A percentile compares a stretch with the other conserved stretches of the same genome.
These are phyloP conservation scores for Phanerochaete sordida DNA, from an alignment of 768 basidiomycete genomes.

Conservation along the genomic window DNA sequence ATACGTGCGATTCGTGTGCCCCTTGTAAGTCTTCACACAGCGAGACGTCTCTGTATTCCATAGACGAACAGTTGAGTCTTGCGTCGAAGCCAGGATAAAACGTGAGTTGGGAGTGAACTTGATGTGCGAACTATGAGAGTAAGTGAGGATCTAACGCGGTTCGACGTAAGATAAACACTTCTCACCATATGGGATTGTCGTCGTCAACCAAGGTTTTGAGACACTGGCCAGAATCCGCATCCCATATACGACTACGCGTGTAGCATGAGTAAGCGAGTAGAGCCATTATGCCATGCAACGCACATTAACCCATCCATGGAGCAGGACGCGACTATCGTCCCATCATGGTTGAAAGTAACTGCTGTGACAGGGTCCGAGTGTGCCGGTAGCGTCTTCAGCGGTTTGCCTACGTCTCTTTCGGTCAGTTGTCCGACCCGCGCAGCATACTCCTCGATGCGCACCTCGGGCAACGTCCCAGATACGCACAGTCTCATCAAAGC, in stretches of 20 bases:
- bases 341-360: conserved; percentile 92
- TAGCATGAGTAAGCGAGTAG: not conserved
- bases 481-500: conserved; percentile 92
- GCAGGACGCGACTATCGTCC: conserved; percentile 90
- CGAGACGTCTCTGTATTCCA: conserved; percentile 93
- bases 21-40: conserved; percentile 89
- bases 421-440: not conserved
- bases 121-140: conserved; percentile 66
- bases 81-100: conserved; percentile 86
- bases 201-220: conserved; percentile 96
- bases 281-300: conserved; percentile 25
- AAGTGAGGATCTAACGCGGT: not conserved
- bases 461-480: conserved; percentile 97
- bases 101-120: conserved; percentile 90
- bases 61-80: conserved; percentile 90
- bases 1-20: conserved; percentile 83
- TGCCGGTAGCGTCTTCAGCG: conserved; percentile 86
- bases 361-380: conserved; percentile 97
- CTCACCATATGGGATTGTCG: conserved; percentile 88
- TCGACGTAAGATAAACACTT: not conserved
- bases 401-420: conserved; percentile 51
- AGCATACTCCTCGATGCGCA: conserved; percentile 25
- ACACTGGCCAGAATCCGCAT: conserved; percentile 95
- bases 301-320: conserved; percentile 98
- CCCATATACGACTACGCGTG: conserved; percentile 85